Evolutionary conservation across 2,329 filamentous ascomycete genomes (phyloP), one percentile per base, ranked within the genome.

Genomic region (Talaromyces sp.): DNA sequence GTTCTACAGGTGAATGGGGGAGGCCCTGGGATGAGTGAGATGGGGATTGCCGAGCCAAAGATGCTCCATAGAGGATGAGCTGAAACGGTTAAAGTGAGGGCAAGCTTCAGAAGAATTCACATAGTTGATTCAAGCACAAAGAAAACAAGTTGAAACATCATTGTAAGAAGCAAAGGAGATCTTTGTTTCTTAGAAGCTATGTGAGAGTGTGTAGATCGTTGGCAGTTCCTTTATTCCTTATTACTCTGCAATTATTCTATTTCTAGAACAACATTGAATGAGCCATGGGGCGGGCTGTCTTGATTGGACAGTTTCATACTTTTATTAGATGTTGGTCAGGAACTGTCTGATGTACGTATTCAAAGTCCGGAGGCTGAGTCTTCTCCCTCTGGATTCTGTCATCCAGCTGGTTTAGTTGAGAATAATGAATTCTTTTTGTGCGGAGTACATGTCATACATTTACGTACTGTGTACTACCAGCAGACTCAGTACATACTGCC

Each of bases 31-130:
- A 48, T 33, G 28, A 31, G 25, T 48, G 28, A 46, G 15, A 48
- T 46, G 43, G 43, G n/a, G 43, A 46, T 46, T 46, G 45, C 25
- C 11, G 45, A n/a, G 25, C 33, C 45, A 48, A 31, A 31, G 15
- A 10, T 48, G 45, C 45, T 48, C 45, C 45, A 48, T 48, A 48
- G 45, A 48, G 45, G 10, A 33, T 35, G 45, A 48, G 28, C 45
- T 48, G 45, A 48, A 48, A 48, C 45, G 33, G 28, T 28, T 10
- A 6, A 25, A 28, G 21, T 8, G 22, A 41, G 21, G 10, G 21
- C 13, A 21, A 13, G 19, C 13, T 33, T 25, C 45, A 35, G 31
- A 8, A n/a, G 8, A 33, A 48, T 11, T n/a, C n/a, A n/a, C n/a
- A n/a, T n/a, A n/a, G n/a, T n/a, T 28, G 22, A 4, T 19, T 22